These are phyloP conservation scores for Phytophthora europaea DNA, from an alignment of 352 stramenopile species.

Conservation along the genomic window DNA sequence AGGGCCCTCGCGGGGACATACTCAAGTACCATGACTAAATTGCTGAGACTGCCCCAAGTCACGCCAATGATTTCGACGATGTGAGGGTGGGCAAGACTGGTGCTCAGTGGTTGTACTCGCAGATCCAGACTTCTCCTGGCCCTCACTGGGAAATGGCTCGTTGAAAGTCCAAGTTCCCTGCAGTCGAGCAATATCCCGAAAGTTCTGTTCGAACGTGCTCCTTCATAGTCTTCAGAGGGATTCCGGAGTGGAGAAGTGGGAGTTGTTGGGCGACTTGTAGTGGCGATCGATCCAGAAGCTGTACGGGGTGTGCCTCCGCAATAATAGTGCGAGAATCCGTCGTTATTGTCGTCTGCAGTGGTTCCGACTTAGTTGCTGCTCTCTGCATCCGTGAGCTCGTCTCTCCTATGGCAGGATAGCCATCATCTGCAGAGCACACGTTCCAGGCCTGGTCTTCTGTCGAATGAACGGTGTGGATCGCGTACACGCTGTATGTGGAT, in stretches of 20 bases:
- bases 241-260: neutral
- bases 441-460: no score
- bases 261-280: conserved; percentile 22
- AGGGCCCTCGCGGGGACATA: conserved; percentile 46
- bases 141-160: conserved; percentile 36
- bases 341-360: neutral
- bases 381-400: conserved; percentile 19
- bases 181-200: conserved; percentile 33
- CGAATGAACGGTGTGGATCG: no score
- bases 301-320: neutral
- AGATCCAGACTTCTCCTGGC: conserved; percentile 61
- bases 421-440: no score
- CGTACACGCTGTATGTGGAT: no score
- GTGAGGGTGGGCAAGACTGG: conserved; percentile 41
- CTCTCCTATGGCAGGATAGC: conserved; percentile 17
- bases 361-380: neutral
- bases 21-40: conserved; percentile 57
- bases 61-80: conserved; percentile 54
- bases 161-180: conserved; percentile 29
- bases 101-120: conserved; percentile 48
- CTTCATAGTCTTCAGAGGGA: conserved; percentile 26
- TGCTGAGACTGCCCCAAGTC: conserved; percentile 53
- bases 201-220: conserved; percentile 31
- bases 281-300: conserved; percentile 7
- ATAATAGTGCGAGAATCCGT: conserved; percentile 3